Base-by-base conservation (phyloP, 1,284 basidiomycete species). In the Xerocomus nothofagi region DNA sequence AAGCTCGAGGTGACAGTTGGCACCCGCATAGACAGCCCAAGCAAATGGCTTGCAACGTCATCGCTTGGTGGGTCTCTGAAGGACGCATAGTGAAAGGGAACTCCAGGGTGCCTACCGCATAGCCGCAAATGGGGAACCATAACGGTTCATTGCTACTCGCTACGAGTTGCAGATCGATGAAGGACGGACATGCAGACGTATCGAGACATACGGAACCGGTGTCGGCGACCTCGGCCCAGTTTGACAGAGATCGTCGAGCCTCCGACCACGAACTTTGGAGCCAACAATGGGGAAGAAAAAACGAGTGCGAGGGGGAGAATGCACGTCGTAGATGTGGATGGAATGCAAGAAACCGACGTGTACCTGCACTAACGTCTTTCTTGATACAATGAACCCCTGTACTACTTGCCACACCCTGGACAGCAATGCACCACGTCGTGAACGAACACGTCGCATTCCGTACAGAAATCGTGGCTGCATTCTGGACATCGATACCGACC, bases 181-280 rank as follows among this genome's bases (percentile, higher is more conserved):
- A 23, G 45, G n/a, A 75, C 87, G 45, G 65, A 91, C 88, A 85
- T 82, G 84, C 90, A 93, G 6, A 77, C 67, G 60, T 86, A 64
- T 90, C 87, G 46, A 95, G 76, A 65, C 91, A 93, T 26, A 93
- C 77, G 2, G 88, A 82, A 23, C 91, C 91, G 6, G 60, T 71
- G 55, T 88, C 86, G 14, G 77, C 74, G 18, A 92, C 76, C 6
- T 88, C 78, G 47, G 69, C 70, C 57, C 70, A 80, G 62, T 92
- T 84, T 2, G 80, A 74, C 4, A 89, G 86, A 0, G 73, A 74
- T n/a, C 88, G 68, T 84, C 71, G 39, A 63, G 64, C 27, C 71
- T 55, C n/a, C 72, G 65, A 51, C 75, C 78, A 46, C 73, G 72
- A 45, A 65, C 66, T 33, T 69, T 66, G 41, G 67, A 70, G 53